phyloP scores from a whole-genome alignment of 2,329 filamentous ascomycete genomes.

The Chaetomium strumarium region DNA sequence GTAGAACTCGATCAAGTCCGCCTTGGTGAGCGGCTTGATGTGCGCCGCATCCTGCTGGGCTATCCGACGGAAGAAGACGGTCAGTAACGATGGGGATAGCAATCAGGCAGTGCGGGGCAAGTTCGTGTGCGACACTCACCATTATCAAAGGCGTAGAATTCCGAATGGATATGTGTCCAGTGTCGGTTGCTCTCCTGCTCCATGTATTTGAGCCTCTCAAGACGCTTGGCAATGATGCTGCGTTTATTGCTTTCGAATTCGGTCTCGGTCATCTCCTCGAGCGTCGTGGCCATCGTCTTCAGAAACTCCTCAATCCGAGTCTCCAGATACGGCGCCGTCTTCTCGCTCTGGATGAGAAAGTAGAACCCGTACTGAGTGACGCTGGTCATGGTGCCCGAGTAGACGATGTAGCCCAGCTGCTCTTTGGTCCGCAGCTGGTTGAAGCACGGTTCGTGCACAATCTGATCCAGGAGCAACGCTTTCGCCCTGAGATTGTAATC shows the following conservation, averaged over 20 bases:
- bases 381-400: conserved; percentile 67
- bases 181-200: conserved; percentile 75
- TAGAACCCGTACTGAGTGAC: conserved; percentile 79
- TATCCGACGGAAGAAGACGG: conserved; percentile 28
- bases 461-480: conserved; percentile 76
- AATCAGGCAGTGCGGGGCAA: not conserved
- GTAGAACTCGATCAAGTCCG: conserved; percentile 76
- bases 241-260: conserved; percentile 90
- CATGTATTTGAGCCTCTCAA: conserved; percentile 91
- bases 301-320: conserved; percentile 83
- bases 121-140: conserved; percentile 48
- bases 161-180: conserved; percentile 78
- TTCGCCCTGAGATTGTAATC: conserved; percentile 69
- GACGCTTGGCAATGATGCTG: conserved; percentile 76
- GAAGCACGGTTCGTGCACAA: conserved; percentile 89
- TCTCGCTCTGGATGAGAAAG: conserved; percentile 90
- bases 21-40: conserved; percentile 69
- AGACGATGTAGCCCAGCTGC: conserved; percentile 94
- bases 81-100: not conserved
- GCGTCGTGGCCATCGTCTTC: conserved; percentile 54
- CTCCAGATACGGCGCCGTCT: conserved; percentile 76
- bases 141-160: conserved; percentile 85
- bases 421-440: conserved; percentile 95
- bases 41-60: conserved; percentile 70
- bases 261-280: conserved; percentile 70